These are phyloP conservation scores for Salicornia ramosissima DNA, from an alignment of 148 eudicot species.

Conservation along the genomic window DNA sequence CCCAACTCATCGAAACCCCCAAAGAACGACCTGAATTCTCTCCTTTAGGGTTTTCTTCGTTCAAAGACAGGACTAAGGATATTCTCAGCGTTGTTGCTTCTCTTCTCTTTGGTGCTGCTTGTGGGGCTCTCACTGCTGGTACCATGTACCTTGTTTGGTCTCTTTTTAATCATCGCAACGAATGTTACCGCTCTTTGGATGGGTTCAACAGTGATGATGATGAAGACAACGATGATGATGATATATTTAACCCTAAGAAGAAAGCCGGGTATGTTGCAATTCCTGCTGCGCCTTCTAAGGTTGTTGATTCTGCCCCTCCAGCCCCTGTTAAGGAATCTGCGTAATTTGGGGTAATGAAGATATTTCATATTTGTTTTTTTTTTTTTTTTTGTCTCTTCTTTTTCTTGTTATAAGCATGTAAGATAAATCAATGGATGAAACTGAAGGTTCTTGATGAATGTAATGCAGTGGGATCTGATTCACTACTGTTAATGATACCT, in stretches of 20 bases:
- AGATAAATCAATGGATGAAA: slow-evolving; percentile 1
- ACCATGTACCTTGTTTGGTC: slow-evolving; percentile 66
- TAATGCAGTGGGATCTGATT: neutral
- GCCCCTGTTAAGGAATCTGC: slow-evolving; percentile 30
- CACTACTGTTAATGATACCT: neutral
- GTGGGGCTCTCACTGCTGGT: slow-evolving; percentile 75
- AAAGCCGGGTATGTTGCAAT: slow-evolving; percentile 38
- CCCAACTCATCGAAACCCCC: neutral
- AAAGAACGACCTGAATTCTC: neutral
- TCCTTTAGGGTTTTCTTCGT: slow-evolving; percentile 36
- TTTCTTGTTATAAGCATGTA: neutral
- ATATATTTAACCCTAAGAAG: slow-evolving; percentile 52
- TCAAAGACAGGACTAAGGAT: slow-evolving; percentile 54
- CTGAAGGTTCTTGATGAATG: neutral
- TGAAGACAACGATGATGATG: slow-evolving; percentile 37
- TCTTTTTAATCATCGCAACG: slow-evolving; percentile 36
- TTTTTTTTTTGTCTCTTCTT: neutral
- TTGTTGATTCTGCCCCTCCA: slow-evolving; percentile 12
- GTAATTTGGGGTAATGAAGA: slow-evolving; percentile 20
- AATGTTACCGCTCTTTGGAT: slow-evolving; percentile 31
- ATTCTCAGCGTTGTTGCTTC: slow-evolving; percentile 66
- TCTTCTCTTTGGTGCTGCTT: slow-evolving; percentile 72
- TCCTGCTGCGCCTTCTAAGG: slow-evolving; percentile 26
- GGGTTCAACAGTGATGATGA: slow-evolving; percentile 26
- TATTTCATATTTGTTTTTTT: no score